Conservation (phyloP, 116 monocot species). For the Zostera marina region DNA sequence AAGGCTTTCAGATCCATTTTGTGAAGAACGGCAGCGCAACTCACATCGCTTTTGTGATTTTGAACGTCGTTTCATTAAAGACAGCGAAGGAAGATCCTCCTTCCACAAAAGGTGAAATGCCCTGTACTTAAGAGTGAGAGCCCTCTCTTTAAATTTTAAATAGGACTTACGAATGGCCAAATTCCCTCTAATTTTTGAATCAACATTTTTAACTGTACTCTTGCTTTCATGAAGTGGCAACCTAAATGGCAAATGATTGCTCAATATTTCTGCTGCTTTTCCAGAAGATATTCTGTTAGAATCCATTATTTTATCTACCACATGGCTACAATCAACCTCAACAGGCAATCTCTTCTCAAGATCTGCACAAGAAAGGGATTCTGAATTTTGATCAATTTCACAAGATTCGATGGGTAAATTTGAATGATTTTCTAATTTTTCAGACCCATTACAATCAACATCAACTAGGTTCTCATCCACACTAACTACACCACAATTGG, state of each 20-base stretch:
- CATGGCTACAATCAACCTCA: constrained; percentile 5
- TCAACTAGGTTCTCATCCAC: background rate
- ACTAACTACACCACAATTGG: background rate
- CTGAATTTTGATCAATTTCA: background rate
- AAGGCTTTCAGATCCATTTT: constrained; percentile 26
- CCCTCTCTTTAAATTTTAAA: constrained; percentile 45
- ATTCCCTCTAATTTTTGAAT: constrained; percentile 21
- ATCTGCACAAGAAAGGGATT: background rate
- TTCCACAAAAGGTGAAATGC: constrained; percentile 53
- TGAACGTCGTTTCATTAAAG: constrained; percentile 30
- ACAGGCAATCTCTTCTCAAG: background rate
- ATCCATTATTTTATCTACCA: constrained; percentile 22
- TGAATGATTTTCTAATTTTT: background rate
- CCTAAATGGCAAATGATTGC: background rate
- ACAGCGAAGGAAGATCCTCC: constrained; percentile 47
- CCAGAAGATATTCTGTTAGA: constrained; percentile 32
- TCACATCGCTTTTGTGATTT: constrained; percentile 46
- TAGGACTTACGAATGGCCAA: constrained; percentile 20
- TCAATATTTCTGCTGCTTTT: background rate
- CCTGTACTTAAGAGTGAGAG: constrained; percentile 53
- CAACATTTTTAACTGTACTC: background rate
- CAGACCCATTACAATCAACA: background rate
- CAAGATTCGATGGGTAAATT: background rate
- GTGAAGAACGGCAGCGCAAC: constrained; percentile 19
- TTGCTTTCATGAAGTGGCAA: background rate